Evolutionary conservation across 1,284 basidiomycete genomes (phyloP).

Genomic region (Tranzscheliella williamsii): DNA sequence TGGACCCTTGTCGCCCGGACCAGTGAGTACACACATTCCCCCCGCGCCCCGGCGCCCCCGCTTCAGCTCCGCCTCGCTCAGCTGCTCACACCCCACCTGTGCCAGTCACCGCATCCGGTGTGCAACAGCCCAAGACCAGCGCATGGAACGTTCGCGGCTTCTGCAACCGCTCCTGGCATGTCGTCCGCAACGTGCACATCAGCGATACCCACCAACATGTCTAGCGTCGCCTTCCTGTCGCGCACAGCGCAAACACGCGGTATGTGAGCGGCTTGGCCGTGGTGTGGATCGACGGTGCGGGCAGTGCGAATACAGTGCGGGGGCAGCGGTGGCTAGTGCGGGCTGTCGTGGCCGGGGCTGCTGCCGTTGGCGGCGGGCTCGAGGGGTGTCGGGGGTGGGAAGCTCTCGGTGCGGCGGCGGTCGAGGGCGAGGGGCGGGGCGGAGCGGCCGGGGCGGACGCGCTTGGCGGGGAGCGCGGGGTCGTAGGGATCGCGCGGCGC

Average conservation of each 20-base stretch:
- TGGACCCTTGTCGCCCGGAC: slow-evolving; percentile 27
- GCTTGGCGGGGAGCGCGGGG: slow-evolving; percentile 28
- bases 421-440: no score
- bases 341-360: no score
- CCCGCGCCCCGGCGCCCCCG: not conserved
- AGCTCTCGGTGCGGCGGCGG: no score
- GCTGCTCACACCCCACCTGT: not conserved
- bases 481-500: slow-evolving; percentile 39
- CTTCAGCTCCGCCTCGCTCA: not conserved
- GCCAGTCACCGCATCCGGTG: slow-evolving; percentile 31
- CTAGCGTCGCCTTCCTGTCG: no score
- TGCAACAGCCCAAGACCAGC: slow-evolving; percentile 31
- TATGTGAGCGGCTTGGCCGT: no score
- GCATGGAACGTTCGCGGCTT: slow-evolving; percentile 45
- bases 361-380: no score
- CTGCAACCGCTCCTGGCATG: slow-evolving; percentile 39
- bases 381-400: no score
- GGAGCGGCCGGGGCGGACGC: slow-evolving; percentile 4
- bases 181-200: slow-evolving; percentile 32
- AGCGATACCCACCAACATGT: no score
- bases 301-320: no score
- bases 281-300: no score
- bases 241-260: no score
- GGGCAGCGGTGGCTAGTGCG: no score
- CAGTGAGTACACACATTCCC: slow-evolving; percentile 12